phyloP scores from a whole-genome alignment of 164 flowering plant genomes.

The Sedum album region DNA sequence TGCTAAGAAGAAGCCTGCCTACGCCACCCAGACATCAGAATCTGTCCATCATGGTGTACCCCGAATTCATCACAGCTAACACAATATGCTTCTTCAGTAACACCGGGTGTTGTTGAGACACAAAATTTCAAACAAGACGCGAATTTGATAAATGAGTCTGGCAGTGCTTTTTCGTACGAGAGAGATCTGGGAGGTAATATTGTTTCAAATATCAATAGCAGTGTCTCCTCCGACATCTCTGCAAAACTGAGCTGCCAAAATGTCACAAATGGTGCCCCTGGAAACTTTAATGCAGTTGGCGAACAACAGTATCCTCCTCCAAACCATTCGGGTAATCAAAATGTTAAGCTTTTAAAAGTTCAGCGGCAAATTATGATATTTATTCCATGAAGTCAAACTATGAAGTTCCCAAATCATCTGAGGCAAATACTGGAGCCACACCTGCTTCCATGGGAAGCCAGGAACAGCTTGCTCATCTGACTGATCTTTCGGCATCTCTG shows the following conservation, averaged over 20 bases:
- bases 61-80: neutral
- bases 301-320: neutral
- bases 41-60: conserved; percentile 12
- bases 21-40: conserved; percentile 14
- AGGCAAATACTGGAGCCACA: neutral
- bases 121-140: neutral
- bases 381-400: too few relatives aligned
- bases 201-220: neutral
- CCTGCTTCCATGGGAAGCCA: neutral
- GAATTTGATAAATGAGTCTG: neutral
- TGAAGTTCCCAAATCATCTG: too few relatives aligned
- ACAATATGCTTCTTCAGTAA: conserved; percentile 12
- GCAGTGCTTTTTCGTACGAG: conserved; percentile 22
- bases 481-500: neutral
- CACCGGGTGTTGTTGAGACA: neutral
- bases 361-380: too few relatives aligned
- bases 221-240: neutral
- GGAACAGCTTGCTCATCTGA: neutral
- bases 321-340: too few relatives aligned
- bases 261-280: neutral
- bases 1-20: conserved; percentile 17
- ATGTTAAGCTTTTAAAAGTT: too few relatives aligned
- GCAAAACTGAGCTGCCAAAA: neutral
- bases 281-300: neutral
- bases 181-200: neutral